Evolutionary conservation across 768 basidiomycete species (phyloP).

Genomic region (Coprinopsis marcescibilis): DNA sequence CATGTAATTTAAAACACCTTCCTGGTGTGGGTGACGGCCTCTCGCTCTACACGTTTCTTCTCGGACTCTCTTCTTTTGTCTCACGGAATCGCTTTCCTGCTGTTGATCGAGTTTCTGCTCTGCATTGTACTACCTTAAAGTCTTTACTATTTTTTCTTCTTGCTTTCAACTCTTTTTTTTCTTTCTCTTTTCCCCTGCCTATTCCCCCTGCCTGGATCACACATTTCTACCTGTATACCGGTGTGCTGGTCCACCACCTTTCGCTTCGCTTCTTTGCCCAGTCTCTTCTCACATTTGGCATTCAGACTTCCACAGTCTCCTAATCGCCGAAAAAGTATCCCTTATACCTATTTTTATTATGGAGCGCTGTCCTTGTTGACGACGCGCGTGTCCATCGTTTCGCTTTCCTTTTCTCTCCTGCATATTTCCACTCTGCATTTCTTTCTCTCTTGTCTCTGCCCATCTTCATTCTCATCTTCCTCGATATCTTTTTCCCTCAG

Average conservation of each 20-base stretch:
- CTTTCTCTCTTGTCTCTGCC: slow-evolving; percentile 13
- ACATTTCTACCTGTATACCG: not conserved
- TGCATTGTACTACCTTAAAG: slow-evolving; percentile 19
- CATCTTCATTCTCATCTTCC: slow-evolving; percentile 8
- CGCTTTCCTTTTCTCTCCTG: not conserved
- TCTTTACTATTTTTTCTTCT: slow-evolving; percentile 12
- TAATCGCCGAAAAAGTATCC: slow-evolving; percentile 2
- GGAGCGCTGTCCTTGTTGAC: not conserved
- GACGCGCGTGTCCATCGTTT: not conserved
- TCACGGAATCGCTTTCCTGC: slow-evolving; percentile 14
- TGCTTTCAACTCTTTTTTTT: slow-evolving; percentile 4
- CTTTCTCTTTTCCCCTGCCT: not conserved
- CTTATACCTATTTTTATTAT: not conserved
- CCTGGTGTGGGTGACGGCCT: not conserved
- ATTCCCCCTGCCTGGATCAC: too few relatives aligned
- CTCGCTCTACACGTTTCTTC: not conserved
- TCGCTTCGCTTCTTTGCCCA: not conserved
- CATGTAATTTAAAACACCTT: not conserved
- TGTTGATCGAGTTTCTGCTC: slow-evolving; percentile 28
- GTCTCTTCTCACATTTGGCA: not conserved
- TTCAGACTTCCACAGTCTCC: slow-evolving; percentile 6
- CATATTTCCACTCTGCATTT: not conserved
- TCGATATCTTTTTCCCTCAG: slow-evolving; percentile 9
- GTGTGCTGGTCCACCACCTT: not conserved
- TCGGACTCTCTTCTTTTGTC: slow-evolving; percentile 9